A percentile compares a stretch with the other conserved stretches of the same genome.
phyloP scores from a whole-genome alignment of 805 yeast genomes.

The Starmerella bombicola region DNA sequence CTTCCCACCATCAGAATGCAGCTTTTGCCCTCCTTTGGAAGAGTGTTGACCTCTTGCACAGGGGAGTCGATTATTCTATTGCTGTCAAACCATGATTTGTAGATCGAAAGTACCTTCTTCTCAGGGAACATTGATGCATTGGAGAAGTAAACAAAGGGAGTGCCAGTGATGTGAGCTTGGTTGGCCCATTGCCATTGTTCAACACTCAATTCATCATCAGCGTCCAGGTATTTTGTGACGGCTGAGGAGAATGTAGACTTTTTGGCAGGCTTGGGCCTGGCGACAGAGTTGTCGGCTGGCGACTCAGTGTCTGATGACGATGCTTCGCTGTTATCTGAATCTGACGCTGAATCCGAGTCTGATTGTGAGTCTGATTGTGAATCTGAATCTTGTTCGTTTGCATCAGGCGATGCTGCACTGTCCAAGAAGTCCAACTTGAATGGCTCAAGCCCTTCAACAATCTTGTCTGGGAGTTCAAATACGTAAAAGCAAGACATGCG shows the following conservation, averaged over 20 bases:
- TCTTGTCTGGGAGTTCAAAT: slow-evolving; percentile 18
- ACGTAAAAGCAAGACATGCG: slow-evolving; percentile 13
- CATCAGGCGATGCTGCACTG: background rate
- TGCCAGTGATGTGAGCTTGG: slow-evolving; percentile 31
- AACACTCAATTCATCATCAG: slow-evolving; percentile 11
- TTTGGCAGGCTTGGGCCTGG: background rate
- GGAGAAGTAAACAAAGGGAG: slow-evolving; percentile 53
- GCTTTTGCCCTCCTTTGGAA: slow-evolving; percentile 36
- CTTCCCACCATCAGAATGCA: slow-evolving; percentile 92
- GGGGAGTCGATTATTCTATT: slow-evolving; percentile 38
- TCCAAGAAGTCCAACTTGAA: slow-evolving; percentile 20
- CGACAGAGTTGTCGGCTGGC: slow-evolving; percentile 18
- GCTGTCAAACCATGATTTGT: slow-evolving; percentile 47
- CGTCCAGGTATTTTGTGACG: slow-evolving; percentile 36
- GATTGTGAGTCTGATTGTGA: slow-evolving; percentile 8
- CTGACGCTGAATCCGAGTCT: background rate
- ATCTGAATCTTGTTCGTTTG: slow-evolving; percentile 10
- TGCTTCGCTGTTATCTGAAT: background rate
- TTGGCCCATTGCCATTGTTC: slow-evolving; percentile 20
- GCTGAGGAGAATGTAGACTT: slow-evolving; percentile 28
- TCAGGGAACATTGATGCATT: slow-evolving; percentile 35
- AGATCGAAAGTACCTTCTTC: slow-evolving; percentile 48
- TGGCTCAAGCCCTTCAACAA: slow-evolving; percentile 23
- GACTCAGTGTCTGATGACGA: slow-evolving; percentile 24
- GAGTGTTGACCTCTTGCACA: slow-evolving; percentile 32